phyloP scores from a whole-genome alignment of 2,329 filamentous ascomycete species.

The Nigrospora sphaerica region DNA sequence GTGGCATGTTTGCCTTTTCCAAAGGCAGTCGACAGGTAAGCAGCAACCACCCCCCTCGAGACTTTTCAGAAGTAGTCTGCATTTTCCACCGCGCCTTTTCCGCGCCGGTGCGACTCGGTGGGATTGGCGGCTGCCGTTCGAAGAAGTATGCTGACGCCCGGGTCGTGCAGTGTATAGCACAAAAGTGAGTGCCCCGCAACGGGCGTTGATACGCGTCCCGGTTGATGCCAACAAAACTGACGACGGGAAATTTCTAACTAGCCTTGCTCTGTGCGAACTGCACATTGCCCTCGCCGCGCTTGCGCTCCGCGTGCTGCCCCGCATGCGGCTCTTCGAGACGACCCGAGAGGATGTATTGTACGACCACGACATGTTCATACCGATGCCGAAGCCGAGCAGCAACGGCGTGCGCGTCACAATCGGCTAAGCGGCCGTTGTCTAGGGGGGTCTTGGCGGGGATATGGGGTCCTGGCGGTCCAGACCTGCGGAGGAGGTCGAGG shows the following conservation, averaged over 20 bases:
- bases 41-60: not conserved
- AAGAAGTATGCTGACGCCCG: not conserved
- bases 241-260: not conserved
- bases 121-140: not conserved
- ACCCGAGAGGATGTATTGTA: slow-evolving; percentile 17
- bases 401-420: slow-evolving; percentile 5
- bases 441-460: no score
- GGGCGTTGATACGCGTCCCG: not conserved
- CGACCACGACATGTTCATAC: slow-evolving; percentile 17
- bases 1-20: slow-evolving; percentile 32
- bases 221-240: not conserved
- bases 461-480: no score
- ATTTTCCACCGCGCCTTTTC: no score
- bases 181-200: not conserved
- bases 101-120: no score
- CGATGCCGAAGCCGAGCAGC: slow-evolving; percentile 5
- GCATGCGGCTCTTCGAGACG: slow-evolving; percentile 13
- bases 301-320: slow-evolving; percentile 14
- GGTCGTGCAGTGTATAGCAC: not conserved
- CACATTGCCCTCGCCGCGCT: slow-evolving; percentile 12
- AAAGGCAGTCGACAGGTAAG: slow-evolving; percentile 20
- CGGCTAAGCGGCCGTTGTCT: not conserved
- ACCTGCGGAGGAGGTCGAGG: no score
- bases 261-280: slow-evolving; percentile 16
- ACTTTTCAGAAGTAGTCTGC: no score